These are phyloP conservation scores for Paecilomyces variotii DNA, from an alignment of 2,329 filamentous ascomycete species.

Conservation along the genomic window DNA sequence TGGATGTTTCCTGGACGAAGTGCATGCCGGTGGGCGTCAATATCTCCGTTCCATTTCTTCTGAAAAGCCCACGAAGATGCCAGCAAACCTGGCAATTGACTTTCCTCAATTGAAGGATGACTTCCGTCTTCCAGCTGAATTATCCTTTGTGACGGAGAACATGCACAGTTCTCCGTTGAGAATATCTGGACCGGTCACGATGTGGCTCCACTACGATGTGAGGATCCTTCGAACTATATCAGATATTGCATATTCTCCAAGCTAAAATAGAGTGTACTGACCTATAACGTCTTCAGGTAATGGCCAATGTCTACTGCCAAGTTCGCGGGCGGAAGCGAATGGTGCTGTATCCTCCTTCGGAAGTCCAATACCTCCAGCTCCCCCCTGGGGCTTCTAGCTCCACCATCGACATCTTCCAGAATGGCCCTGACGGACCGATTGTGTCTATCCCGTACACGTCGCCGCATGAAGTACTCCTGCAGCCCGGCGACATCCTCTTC, in stretches of 20 bases:
- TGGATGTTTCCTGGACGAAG: conserved; percentile 55
- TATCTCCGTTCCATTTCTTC: conserved; percentile 74
- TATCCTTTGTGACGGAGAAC: conserved; percentile 53
- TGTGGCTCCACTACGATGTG: conserved; percentile 88
- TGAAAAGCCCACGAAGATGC: conserved; percentile 57
- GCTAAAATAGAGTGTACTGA: not conserved
- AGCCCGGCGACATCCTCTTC: conserved; percentile 69
- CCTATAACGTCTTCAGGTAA: conserved; percentile 47
- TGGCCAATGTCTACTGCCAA: conserved; percentile 81
- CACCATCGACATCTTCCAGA: conserved; percentile 60
- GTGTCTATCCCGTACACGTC: conserved; percentile 55
- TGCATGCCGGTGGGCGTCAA: conserved; percentile 52
- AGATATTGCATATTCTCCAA: conserved; percentile 16
- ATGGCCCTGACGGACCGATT: conserved; percentile 31
- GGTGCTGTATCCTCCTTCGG: conserved; percentile 68
- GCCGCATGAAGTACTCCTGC: conserved; percentile 59
- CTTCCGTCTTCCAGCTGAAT: conserved; percentile 58
- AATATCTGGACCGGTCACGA: conserved; percentile 69
- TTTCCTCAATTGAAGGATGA: conserved; percentile 63
- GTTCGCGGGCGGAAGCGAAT: conserved; percentile 65
- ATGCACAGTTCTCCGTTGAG: conserved; percentile 71
- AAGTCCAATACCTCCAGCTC: conserved; percentile 63
- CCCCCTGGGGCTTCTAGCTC: conserved; percentile 74
- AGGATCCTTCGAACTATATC: conserved; percentile 10
- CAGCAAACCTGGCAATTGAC: conserved; percentile 63